Evolutionary conservation across 805 yeast species (phyloP), one percentile per base, ranked within the genome.

Genomic region (Starmerella tilneyi): DNA sequence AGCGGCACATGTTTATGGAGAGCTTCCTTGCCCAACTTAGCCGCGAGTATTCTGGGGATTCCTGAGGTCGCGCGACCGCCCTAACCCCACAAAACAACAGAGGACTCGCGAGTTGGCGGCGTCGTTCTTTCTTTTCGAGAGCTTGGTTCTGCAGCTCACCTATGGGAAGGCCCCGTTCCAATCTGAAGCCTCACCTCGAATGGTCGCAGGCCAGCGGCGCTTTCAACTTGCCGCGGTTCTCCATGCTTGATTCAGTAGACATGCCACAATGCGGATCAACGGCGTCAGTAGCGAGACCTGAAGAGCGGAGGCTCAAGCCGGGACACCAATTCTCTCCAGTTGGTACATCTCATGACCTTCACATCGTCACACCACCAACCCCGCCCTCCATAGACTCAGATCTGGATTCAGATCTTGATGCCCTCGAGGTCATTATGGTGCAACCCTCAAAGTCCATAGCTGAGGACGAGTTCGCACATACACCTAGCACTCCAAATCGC

Each of bases 151-250:
- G n/a, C n/a, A n/a, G n/a, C n/a, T n/a, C n/a, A n/a, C n/a, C n/a
- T n/a, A 43, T 43, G 45, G 45, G 16, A 5, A 21, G 41, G 23
- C 45, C 45, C 17, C 30, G 41, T 29, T 43, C 45, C 29, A 43
- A 43, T 23, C 24, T 43, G 23, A 30, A 28, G 30, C 15, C 29
- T 5, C 45, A 43, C 11, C 23, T 43, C 3, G 33, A 34, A 12
- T 43, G 45, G 45, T 30, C 45, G 4, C 8, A 5, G 13, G 7
- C 19, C 24, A 34, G 33, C 9, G 34, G 32, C 12, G 45, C 45
- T 9, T 43, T 34, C 30, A 31, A 28, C 23, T 30, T 30, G 23
- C 35, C 45, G 4, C 17, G 9, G 16, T 34, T 27, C 16, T 34
- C 45, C 5, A 34, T 43, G 35, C 22, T 34, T 16, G 45, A 35